phyloP scores from a whole-genome alignment of 2,329 filamentous ascomycete genomes.

The Knufia petricola region DNA sequence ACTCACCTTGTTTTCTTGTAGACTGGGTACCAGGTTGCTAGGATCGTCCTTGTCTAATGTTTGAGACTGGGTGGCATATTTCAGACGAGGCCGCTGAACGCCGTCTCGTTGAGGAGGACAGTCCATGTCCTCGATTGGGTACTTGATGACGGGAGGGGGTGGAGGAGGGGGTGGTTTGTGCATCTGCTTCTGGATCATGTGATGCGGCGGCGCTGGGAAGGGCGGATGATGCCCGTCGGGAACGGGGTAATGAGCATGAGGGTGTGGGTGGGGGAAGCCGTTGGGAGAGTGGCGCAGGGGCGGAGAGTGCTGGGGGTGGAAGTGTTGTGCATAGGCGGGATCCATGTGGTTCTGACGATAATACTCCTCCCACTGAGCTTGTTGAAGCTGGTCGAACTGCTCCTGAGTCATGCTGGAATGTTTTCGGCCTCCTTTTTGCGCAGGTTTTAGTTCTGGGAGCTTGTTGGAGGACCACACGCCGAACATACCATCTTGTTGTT shows the following conservation, averaged over 20 bases:
- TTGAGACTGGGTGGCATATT: conserved; percentile 56
- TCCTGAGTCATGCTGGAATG: conserved; percentile 11
- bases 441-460: conserved; percentile 64
- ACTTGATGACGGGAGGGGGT: conserved; percentile 71
- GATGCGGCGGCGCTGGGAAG: conserved; percentile 26
- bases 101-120: conserved; percentile 58
- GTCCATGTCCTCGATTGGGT: conserved; percentile 90
- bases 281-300: conserved; percentile 17
- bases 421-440: conserved; percentile 48
- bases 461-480: conserved; percentile 44
- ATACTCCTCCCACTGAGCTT: conserved; percentile 47
- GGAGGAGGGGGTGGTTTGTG: conserved; percentile 43
- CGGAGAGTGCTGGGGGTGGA: conserved; percentile 10
- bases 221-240: conserved; percentile 22
- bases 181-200: conserved; percentile 34
- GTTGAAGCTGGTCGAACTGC: conserved; percentile 24
- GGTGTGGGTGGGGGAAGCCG: conserved; percentile 8
- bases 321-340: conserved; percentile 29
- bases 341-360: conserved; percentile 41
- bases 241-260: conserved; percentile 22
- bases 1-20: conserved; percentile 79
- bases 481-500: conserved; percentile 40
- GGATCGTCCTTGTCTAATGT: conserved; percentile 43
- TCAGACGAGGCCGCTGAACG: conserved; percentile 61
- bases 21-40: conserved; percentile 42